These are phyloP conservation scores for Priceomyces medius DNA, from an alignment of 805 yeast species.

Conservation along the genomic window DNA sequence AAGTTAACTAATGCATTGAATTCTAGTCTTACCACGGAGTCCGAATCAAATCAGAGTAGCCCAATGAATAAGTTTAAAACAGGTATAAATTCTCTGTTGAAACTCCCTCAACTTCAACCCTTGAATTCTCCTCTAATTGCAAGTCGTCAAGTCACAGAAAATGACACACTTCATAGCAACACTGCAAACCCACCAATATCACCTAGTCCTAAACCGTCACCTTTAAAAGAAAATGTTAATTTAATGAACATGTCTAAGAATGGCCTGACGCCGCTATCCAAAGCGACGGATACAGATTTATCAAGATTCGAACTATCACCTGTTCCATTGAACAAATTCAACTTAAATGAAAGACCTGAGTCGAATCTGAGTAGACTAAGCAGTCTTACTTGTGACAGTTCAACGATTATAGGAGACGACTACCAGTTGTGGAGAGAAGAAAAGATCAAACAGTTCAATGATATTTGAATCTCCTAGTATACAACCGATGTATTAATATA, in stretches of 20 bases:
- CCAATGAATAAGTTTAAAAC: slow-evolving; percentile 4
- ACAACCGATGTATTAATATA: slow-evolving; percentile 1
- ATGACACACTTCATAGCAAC: slow-evolving; percentile 5
- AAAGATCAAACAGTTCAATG: slow-evolving; percentile 26
- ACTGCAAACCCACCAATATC: slow-evolving; percentile 3
- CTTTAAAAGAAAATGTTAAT: slow-evolving; percentile 11
- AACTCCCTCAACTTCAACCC: slow-evolving; percentile 14
- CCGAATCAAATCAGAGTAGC: slow-evolving; percentile 10
- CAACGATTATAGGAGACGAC: slow-evolving; percentile 41
- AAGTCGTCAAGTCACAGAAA: slow-evolving; percentile 1
- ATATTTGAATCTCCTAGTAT: slow-evolving; percentile 1
- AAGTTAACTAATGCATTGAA: slow-evolving; percentile 13
- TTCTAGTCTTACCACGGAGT: slow-evolving; percentile 10
- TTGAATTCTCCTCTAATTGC: slow-evolving; percentile 17
- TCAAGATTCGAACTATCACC: slow-evolving; percentile 15
- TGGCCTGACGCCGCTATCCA: not conserved
- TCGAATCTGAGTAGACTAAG: slow-evolving; percentile 13
- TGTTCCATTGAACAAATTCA: slow-evolving; percentile 7
- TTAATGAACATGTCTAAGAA: slow-evolving; percentile 3
- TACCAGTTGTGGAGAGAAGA: slow-evolving; percentile 42
- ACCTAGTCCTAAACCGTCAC: slow-evolving; percentile 11
- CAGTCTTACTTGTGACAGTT: slow-evolving; percentile 30
- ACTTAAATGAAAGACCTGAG: not conserved
- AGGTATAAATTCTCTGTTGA: not conserved
- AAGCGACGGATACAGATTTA: slow-evolving; percentile 11